Evolutionary conservation across 805 yeast genomes (phyloP), one percentile per base, ranked within the genome.

Genomic region (Pichia sporocuriosa): DNA sequence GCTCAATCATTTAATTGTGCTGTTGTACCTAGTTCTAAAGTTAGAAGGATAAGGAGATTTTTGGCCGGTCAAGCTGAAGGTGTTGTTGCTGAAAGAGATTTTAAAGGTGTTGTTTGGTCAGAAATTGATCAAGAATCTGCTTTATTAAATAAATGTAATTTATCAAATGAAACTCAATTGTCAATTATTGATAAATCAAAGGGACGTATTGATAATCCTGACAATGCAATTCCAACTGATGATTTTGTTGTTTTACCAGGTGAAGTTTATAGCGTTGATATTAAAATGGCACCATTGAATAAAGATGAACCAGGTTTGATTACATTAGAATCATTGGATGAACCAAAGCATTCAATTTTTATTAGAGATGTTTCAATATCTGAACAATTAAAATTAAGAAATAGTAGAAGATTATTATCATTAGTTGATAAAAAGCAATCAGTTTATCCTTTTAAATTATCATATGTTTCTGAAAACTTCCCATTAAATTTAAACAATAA

Each of bases 11-110:
- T 80, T 66, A 77, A 83, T 59, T 87, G 96, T 69, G 70, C 71
- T 44, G 87, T 93, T 41, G 87, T 85, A 28, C 97, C 97, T 24
- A 95, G 96, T 0, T 85, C 96, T 19, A 81, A 86, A 60, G 84
- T 93, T 32, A 82, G 98, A 67, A 77, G 96, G 62, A 73, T 89
- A 44, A 77, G 96, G 69, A 77, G 97, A 58, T 93, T 90, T 56
- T 75, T 93, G 57, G 95, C 95, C 30, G 98, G 98, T 40, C 98
- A 93, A 69, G 81, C 89, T 45, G 95, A 87, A 58, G 93, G 88
- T 59, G 69, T 88, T 42, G 93, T 88, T 49, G 90, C 89, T 29
- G 98, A 90, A 67, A 75, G 80, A 57, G 96, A 86, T 51, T 85
- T 84, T 66, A 89, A 90, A 64, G 96, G 96, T 58, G 94, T 89